Evolutionary conservation across 805 yeast genomes (phyloP), one percentile per base, ranked within the genome.

Genomic region (Saturnispora sekii): DNA sequence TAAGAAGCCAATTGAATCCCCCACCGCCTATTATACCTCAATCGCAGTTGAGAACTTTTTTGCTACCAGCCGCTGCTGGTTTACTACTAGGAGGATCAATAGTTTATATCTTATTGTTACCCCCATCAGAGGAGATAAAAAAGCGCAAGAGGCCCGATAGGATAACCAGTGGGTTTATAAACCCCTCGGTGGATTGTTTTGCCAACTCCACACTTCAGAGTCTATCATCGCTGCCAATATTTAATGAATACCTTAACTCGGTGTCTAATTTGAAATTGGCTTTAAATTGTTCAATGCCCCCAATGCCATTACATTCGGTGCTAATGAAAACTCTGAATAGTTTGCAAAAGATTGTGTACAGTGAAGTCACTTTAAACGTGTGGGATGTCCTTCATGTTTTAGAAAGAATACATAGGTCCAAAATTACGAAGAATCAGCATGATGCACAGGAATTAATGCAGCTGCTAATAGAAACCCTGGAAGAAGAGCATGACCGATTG

Each of bases 381-480:
- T 82, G 95, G 89, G 81, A 85, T 1, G 73, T 89, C 40, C 65
- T 90, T 15, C 81, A 73, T 43, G 80, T 77, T 10, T 63, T 93
- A 41, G 97, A 90, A 56, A 62, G 61, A 9, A 79, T 84, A 12
- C 84, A 81, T 63, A 74, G 79, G 45, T 79, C 89, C 3, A 77
- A 76, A 51, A 80, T 93, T 26, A 80, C 95, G 2, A 67, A 83
- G 32, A 76, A 76, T 38, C 98, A 93, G 61, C 95, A 90, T 57
- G 98, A 90, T 65, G 96, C 97, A 0, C 97, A 93, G 55, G 98
- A 90, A 57, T 69, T 93, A 51, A 74, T 90, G 29, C 95, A 87
- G 58, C 63, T 86, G 43, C 70, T 89, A 16, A 65, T 90, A 17
- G 95, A 89, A 55, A 80, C 90, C 0, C 66, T 93, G 41, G 79